phyloP scores from a whole-genome alignment of 2,329 filamentous ascomycete genomes.

The Nigrograna mackinnonii region DNA sequence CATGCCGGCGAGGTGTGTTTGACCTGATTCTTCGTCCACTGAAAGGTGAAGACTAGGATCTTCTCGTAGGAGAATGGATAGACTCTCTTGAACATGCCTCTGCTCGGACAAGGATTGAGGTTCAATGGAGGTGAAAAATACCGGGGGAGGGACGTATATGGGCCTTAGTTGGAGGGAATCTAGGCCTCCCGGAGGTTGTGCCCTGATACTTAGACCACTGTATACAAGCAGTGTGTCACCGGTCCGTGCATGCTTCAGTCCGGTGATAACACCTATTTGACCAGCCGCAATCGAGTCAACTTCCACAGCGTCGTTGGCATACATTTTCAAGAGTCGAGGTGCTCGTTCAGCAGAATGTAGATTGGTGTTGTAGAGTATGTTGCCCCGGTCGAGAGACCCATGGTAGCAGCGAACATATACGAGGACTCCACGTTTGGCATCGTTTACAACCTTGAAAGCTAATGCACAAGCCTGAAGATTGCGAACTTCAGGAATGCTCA shows the following conservation, averaged over 20 bases:
- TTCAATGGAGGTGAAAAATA: constrained; percentile 95
- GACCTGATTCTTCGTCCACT: constrained; percentile 85
- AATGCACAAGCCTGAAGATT: constrained; percentile 72
- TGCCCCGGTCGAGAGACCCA: constrained; percentile 74
- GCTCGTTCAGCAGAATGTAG: constrained; percentile 78
- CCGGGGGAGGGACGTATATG: constrained; percentile 86
- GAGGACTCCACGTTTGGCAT: constrained; percentile 81
- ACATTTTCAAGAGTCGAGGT: constrained; percentile 83
- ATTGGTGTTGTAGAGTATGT: constrained; percentile 84
- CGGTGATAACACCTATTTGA: constrained; percentile 91
- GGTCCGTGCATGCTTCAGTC: constrained; percentile 87
- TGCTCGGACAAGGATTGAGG: constrained; percentile 77
- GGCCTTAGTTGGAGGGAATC: constrained; percentile 81
- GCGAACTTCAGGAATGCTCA: constrained; percentile 43
- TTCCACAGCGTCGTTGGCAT: constrained; percentile 84
- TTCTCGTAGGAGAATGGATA: constrained; percentile 81
- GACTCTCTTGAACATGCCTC: constrained; percentile 74
- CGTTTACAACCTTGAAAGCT: constrained; percentile 93
- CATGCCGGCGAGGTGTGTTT: constrained; percentile 94
- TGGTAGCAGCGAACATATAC: constrained; percentile 94
- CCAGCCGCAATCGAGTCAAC: constrained; percentile 79
- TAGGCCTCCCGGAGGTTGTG: constrained; percentile 68
- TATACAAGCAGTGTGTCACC: constrained; percentile 89
- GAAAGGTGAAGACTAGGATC: constrained; percentile 89
- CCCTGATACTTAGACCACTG: constrained; percentile 61